These are phyloP conservation scores for Punica granatum DNA, from an alignment of 345 rosid species.

Conservation along the genomic window DNA sequence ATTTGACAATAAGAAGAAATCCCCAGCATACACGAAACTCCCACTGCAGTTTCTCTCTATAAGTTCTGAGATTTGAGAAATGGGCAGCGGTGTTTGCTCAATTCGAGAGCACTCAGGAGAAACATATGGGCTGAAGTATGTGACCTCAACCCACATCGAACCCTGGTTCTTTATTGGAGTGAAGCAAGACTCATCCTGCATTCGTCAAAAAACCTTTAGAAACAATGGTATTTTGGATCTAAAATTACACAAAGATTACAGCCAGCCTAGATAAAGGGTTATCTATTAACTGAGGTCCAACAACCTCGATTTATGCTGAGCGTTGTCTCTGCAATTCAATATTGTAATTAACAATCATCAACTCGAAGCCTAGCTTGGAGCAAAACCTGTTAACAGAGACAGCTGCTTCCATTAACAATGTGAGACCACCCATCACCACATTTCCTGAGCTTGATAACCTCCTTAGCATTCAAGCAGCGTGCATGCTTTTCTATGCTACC, in stretches of 20 bases:
- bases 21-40: constrained; percentile 80
- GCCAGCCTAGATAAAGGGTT: too few relatives aligned
- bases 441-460: constrained; percentile 58
- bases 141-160: constrained; percentile 63
- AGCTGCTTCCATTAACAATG: constrained; percentile 30
- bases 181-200: constrained; percentile 61
- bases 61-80: constrained; percentile 18
- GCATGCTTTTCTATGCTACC: constrained; percentile 14
- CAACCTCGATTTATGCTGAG: neutral
- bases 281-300: neutral
- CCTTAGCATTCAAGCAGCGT: constrained; percentile 60
- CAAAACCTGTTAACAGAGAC: constrained; percentile 53
- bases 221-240: neutral
- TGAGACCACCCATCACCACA: constrained; percentile 52
- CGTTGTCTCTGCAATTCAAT: neutral
- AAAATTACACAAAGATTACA: too few relatives aligned
- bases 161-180: constrained; percentile 55
- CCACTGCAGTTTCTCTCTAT: constrained; percentile 42
- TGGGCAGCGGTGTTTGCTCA: constrained; percentile 16
- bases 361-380: neutral
- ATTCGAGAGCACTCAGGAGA: constrained; percentile 38
- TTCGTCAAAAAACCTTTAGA: constrained; percentile 6
- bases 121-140: constrained; percentile 36
- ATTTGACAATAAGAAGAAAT: constrained; percentile 45
- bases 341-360: neutral